These are phyloP conservation scores for Ceratobasidium sp. DNA, from an alignment of 1,284 basidiomycete species.

Conservation along the genomic window DNA sequence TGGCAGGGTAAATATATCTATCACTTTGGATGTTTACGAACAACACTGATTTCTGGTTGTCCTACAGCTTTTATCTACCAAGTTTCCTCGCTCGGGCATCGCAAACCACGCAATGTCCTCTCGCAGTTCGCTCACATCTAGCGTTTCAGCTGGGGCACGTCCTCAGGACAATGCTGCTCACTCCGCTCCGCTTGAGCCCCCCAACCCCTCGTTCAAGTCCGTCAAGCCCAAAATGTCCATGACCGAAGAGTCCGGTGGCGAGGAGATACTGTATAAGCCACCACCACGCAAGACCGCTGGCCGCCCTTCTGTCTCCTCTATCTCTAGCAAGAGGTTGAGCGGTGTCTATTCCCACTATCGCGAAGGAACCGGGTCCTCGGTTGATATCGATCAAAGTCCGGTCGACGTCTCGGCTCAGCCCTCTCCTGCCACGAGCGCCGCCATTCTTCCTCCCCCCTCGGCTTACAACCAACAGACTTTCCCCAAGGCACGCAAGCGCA, in stretches of 20 bases:
- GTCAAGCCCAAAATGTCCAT: conserved; percentile 69
- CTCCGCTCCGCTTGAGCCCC: conserved; percentile 3
- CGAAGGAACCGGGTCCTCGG: conserved; percentile 28
- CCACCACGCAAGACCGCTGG: conserved; percentile 48
- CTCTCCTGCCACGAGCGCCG: conserved; percentile 49
- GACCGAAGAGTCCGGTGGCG: conserved; percentile 80
- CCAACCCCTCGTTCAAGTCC: conserved; percentile 53
- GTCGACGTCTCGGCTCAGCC: conserved; percentile 45
- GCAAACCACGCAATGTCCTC: conserved; percentile 19
- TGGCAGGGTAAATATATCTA: conserved; percentile 65
- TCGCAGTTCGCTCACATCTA: conserved; percentile 31
- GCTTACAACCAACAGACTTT: conserved; percentile 60
- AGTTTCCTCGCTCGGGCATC: conserved; percentile 20
- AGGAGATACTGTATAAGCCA: conserved; percentile 79
- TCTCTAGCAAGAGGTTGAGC: conserved; percentile 37
- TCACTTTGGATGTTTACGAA: too few relatives aligned
- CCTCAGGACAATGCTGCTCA: background rate
- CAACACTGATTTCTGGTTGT: conserved; percentile 7
- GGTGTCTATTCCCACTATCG: conserved; percentile 38
- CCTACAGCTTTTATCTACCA: conserved; percentile 16
- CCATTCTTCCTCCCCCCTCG: conserved; percentile 54
- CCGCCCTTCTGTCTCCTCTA: conserved; percentile 43
- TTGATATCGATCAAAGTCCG: conserved; percentile 38
- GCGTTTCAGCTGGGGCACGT: conserved; percentile 12
- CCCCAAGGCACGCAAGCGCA: conserved; percentile 72